Evolutionary conservation across 2,329 filamentous ascomycete species (phyloP), one percentile per base, ranked within the genome.

Genomic region (Cytospora leucostoma): DNA sequence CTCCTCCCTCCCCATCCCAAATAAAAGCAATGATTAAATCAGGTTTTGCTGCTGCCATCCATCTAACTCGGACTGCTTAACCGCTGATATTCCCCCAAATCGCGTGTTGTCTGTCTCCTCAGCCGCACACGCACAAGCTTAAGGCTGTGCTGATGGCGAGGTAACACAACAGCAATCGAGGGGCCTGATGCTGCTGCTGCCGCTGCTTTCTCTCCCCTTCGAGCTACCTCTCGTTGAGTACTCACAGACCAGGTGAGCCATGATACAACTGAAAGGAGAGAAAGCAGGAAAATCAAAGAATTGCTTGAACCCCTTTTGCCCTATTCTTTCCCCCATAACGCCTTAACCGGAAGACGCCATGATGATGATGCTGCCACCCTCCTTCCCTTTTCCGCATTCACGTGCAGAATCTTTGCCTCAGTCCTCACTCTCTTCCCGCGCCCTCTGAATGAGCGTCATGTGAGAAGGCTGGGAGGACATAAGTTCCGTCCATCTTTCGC

Each of bases 251-350:
- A 47, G 40, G 7, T 10, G 40, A 19, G n/a, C 8, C 11, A 21
- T 11, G n/a, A 10, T 19, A 17, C 44, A 47, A n/a, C 19, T 47
- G 44, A 47, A 44, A 37, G 35, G 51, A 61, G 40, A 56, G 40
- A 34, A 32, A 13, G 19, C 37, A 52, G 53, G 53, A 50, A 54
- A 58, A 49, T 27, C 51, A 35, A 58, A 52, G 27, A 54, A 52
- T 61, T 62, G 62, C 62, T 62, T 37, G 50, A 64, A 58, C 57
- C 59, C 62, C 53, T 64, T 64, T 62, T 64, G 62, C 38, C 62
- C 62, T 58, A 13, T 44, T 64, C 62, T 64, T 54, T 49, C 37
- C 33, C 37, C 44, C 59, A 53, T 21, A 61, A 64, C 62, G 59
- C 62, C 62, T 56, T 64, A 51, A 21, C 50, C 59, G 49, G 21